These are phyloP conservation scores for Apophysomyces elegans DNA, from an alignment of 371 early-diverging fungal species.

Conservation along the genomic window DNA sequence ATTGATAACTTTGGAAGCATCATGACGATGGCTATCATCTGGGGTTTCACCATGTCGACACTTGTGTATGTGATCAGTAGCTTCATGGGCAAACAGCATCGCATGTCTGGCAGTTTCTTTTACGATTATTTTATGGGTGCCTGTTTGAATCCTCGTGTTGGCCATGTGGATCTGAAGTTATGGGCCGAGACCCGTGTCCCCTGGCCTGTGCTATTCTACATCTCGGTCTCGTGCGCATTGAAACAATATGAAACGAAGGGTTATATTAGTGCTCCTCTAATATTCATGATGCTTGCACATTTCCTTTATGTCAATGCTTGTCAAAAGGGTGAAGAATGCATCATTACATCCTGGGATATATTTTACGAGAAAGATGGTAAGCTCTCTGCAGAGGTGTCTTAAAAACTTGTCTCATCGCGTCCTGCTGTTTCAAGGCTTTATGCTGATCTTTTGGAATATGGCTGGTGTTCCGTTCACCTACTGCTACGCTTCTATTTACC, in stretches of 20 bases:
- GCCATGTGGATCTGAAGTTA: constrained; percentile 82
- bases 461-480: constrained; percentile 69
- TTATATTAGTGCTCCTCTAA: constrained; percentile 68
- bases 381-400: not conserved
- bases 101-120: constrained; percentile 74
- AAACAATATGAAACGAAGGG: constrained; percentile 73
- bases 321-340: constrained; percentile 80
- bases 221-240: constrained; percentile 64
- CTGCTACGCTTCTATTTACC: constrained; percentile 59
- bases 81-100: constrained; percentile 48
- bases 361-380: constrained; percentile 63
- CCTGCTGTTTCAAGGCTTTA: constrained; percentile 43
- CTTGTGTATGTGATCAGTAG: constrained; percentile 42
- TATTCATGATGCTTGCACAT: constrained; percentile 75
- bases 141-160: constrained; percentile 77
- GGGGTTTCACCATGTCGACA: constrained; percentile 58
- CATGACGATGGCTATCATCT: constrained; percentile 61
- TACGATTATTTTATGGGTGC: constrained; percentile 85
- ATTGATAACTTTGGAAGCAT: constrained; percentile 67
- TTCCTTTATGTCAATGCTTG: constrained; percentile 76
- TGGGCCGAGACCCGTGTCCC: constrained; percentile 83
- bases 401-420: not conserved
- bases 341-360: constrained; percentile 76
- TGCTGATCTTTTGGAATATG: constrained; percentile 67
- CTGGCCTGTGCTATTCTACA: constrained; percentile 76